Base-by-base conservation (phyloP, 192 early-diverging fungal species). In the Cladochytrium replicatum region DNA sequence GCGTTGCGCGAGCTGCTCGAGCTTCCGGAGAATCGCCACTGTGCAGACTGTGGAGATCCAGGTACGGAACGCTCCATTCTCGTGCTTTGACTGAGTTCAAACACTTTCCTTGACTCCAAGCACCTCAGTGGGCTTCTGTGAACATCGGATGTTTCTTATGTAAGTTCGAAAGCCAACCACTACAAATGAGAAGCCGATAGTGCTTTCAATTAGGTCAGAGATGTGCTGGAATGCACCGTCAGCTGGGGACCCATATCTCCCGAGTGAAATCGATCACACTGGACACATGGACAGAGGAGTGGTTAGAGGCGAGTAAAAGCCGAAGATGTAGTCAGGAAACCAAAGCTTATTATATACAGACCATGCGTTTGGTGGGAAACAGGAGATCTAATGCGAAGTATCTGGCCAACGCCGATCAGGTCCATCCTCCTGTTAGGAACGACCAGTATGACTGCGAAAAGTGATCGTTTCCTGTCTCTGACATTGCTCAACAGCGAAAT, bases 191-290 rank as follows among this genome's bases (percentile, higher is more conserved):
- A 11, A 46, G 9, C 26, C 25, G 25, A 29, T 17, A 29, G 15
- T 13, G 11, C 5, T 7, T 11, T 6, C 11, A 11, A 46, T 46
- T 4, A 46, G 9, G 8, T 6, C 9, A 25, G 19, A 1, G 72
- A 4, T 74, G 72, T 31, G 72, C 64, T 15, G 72, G 72, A 3
- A 44, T 69, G 4, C 72, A 74, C 43, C 56, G 72, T 2, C 64
- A 70, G 30, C 69, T 93, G 55, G 89, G 90, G 29, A 93, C 89
- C 0, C 88, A 91, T 41, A 87, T 97, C 26, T 83, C 87, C 25
- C 86, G 84, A 56, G 88, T 98, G 43, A 94, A 93, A 65, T 91
- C 87, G 4, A 75, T 89, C 27, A 81, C 73, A 21, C 67, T 94
- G 57, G 94, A 98, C 64, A 73, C 75, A 24, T 98, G 94, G 94